Evolutionary conservation across 1,284 basidiomycete genomes (phyloP).

Genomic region (Heterobasidion annosum): DNA sequence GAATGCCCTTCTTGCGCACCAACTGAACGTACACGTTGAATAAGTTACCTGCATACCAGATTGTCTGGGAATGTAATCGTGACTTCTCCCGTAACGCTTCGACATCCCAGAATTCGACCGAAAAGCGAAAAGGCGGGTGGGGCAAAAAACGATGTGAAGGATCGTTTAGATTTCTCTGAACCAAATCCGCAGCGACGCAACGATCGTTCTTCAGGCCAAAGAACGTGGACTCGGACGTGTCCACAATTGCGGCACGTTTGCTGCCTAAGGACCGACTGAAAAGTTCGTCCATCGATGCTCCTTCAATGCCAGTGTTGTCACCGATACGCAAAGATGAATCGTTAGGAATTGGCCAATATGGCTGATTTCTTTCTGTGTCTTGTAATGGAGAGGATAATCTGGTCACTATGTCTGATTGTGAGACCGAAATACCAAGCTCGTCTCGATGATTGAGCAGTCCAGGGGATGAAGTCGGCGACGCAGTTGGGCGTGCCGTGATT

Average conservation of each 20-base stretch:
- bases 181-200: slow-evolving; percentile 29
- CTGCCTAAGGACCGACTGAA: slow-evolving; percentile 24
- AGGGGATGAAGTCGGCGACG: slow-evolving; percentile 28
- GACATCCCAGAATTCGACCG: slow-evolving; percentile 88
- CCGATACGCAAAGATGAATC: slow-evolving; percentile 81
- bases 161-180: slow-evolving; percentile 30
- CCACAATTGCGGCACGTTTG: slow-evolving; percentile 12
- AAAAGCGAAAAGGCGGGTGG: slow-evolving; percentile 74
- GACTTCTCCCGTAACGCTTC: slow-evolving; percentile 79
- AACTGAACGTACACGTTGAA: slow-evolving; percentile 88
- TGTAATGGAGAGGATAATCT: slow-evolving; percentile 14
- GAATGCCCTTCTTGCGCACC: slow-evolving; percentile 63
- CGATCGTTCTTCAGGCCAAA: slow-evolving; percentile 53
- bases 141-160: slow-evolving; percentile 42
- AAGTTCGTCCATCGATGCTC: slow-evolving; percentile 43
- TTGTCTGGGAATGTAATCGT: slow-evolving; percentile 64
- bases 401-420: slow-evolving; percentile 38
- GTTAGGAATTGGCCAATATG: slow-evolving; percentile 64
- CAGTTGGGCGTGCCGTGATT: slow-evolving; percentile 36
- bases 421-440: slow-evolving; percentile 49
- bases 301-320: slow-evolving; percentile 50
- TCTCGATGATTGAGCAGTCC: slow-evolving; percentile 27
- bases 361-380: slow-evolving; percentile 19
- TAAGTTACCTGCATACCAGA: slow-evolving; percentile 74
- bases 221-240: slow-evolving; percentile 44